Evolutionary conservation across 371 early-diverging fungal species (phyloP).

Genomic region (Mucor velutinosus): DNA sequence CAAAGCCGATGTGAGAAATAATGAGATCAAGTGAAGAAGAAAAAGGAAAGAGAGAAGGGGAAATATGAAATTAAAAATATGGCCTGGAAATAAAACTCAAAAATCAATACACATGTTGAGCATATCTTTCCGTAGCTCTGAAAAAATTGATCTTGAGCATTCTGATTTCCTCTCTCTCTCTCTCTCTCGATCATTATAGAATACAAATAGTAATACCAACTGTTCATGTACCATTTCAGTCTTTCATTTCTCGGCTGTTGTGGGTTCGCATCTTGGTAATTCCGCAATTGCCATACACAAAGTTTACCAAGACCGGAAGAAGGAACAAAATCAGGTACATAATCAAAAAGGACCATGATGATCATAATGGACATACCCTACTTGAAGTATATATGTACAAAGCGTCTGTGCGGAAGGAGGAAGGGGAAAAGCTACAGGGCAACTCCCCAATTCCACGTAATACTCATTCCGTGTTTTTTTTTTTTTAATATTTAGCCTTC

Average conservation of each 20-base stretch:
- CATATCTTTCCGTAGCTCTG: neutral
- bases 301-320: neutral
- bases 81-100: neutral
- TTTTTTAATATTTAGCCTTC: neutral
- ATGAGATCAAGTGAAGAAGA: neutral
- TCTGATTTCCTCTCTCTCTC: neutral
- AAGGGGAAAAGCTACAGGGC: neutral
- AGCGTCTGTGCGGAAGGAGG: conserved; percentile 1
- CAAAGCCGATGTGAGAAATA: neutral
- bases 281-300: neutral
- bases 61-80: conserved; percentile 1
- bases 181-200: neutral
- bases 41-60: neutral
- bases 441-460: neutral
- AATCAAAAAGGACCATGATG: neutral
- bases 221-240: neutral
- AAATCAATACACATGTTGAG: neutral
- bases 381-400: neutral
- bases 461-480: neutral
- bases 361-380: neutral
- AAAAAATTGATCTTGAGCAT: neutral
- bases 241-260: neutral
- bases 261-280: neutral
- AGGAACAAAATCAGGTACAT: neutral
- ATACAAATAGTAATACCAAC: neutral